Base-by-base conservation (phyloP, 2,329 filamentous ascomycete species). In the Pseudogymnoascus sp. region DNA sequence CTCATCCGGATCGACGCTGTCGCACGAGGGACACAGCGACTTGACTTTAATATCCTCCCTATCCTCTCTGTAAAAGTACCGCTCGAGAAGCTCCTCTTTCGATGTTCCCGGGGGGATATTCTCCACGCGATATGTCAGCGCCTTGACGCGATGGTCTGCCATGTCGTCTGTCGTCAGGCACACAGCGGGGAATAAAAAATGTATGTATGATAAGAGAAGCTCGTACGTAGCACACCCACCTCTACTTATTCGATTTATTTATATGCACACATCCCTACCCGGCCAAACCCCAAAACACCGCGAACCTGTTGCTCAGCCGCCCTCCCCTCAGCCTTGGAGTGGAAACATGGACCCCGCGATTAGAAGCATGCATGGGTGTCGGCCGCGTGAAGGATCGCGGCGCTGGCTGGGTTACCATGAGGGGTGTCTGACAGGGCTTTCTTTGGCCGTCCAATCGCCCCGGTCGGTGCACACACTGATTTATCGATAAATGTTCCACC, bases 91-190 rank as follows among this genome's bases (percentile, higher is more conserved):
- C 8, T 59, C 16, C 42, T 64, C 63, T 28, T 60, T 63, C 36
- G 63, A 59, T 2, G 18, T 56, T 37, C 50, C 46, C 8, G 38
- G 16, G 7, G 63, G 63, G 14, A 64, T 64, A 21, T 64, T 64
- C 46, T 64, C 61, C 11, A 64, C 61, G n/a, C 63, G 63, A 50
- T 44, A 62, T 25, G 61, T 59, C 50, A 21, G 12, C 10, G 50
- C 50, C 50, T 56, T 56, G 12, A 56, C 50, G 28, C 28, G 50
- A 14, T 56, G 50, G 28, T 56, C 50, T 21, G 50, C 28, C 50
- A 56, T 56, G 50, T 21, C 34, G 50, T 56, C 50, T 31, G 23
- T 12, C 31, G 11, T 12, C 31, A 10, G 31, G 31, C 8, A 34
- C 31, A 16, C 44, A 25, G 23, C 44, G 23, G 44, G 46, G 46